Evolutionary conservation across 2,329 filamentous ascomycete species (phyloP).

Genomic region (Paramyrothecium sp.): DNA sequence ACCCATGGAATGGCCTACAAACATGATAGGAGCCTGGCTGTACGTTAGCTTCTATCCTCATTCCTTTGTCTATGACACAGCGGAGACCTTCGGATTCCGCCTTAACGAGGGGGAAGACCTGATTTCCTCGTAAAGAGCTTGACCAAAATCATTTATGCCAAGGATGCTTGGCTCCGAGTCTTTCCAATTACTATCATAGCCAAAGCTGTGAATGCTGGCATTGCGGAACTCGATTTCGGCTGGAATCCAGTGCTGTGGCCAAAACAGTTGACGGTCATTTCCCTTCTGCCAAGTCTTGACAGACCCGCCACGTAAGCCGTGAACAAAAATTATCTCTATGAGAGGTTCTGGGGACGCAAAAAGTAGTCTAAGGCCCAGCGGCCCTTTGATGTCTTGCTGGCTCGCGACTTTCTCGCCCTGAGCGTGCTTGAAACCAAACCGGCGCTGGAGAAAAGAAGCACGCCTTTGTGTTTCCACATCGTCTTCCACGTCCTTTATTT

Average conservation of each 20-base stretch:
- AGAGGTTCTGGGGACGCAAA: constrained; percentile 24
- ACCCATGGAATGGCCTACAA: constrained; percentile 26
- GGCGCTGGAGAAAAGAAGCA: neutral
- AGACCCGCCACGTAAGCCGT: constrained; percentile 37
- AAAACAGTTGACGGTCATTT: constrained; percentile 27
- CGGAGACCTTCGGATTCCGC: neutral
- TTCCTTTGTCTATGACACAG: neutral
- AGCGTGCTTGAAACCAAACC: neutral
- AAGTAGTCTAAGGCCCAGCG: constrained; percentile 21
- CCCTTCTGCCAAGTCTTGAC: constrained; percentile 38
- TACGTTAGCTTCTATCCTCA: neutral
- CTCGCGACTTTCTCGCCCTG: neutral
- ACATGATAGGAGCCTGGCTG: constrained; percentile 13
- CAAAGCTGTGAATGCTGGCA: constrained; percentile 26
- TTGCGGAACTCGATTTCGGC: constrained; percentile 23
- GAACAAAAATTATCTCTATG: constrained; percentile 40
- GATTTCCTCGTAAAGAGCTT: constrained; percentile 24
- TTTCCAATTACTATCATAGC: constrained; percentile 28
- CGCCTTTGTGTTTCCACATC: neutral
- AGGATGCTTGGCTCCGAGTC: constrained; percentile 14
- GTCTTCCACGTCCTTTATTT: too few species aligned
- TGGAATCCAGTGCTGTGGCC: constrained; percentile 38
- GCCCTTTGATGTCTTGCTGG: constrained; percentile 10
- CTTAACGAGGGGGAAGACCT: constrained; percentile 17
- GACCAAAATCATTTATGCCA: constrained; percentile 27